These are phyloP conservation scores for Vitis labrusca DNA, from an alignment of 164 flowering plant species.

Conservation along the genomic window DNA sequence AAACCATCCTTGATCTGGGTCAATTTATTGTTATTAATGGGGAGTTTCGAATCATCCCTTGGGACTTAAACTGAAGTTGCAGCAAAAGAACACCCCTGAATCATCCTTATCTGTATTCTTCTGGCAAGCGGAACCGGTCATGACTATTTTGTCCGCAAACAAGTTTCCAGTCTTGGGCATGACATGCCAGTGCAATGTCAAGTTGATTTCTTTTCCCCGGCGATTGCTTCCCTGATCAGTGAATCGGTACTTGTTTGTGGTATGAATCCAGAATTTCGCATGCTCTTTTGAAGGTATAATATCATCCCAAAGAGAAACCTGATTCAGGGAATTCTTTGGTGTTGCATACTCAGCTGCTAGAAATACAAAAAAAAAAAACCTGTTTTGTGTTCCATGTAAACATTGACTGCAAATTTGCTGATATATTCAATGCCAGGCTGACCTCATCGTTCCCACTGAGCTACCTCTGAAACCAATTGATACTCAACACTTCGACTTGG, in stretches of 20 bases:
- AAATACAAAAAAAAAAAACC: too few species aligned
- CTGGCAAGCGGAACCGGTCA: constrained; percentile 79
- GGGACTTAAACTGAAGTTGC: constrained; percentile 18
- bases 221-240: constrained; percentile 89
- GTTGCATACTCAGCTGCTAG: too few species aligned
- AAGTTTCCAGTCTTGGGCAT: constrained; percentile 99
- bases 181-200: constrained; percentile 93
- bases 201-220: constrained; percentile 70
- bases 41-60: too few species aligned
- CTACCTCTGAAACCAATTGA: too few species aligned
- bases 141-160: constrained; percentile 79
- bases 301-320: constrained; percentile 82
- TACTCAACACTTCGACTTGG: too few species aligned
- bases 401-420: too few species aligned
- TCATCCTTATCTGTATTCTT: constrained; percentile 57
- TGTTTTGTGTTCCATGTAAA: too few species aligned
- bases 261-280: constrained; percentile 69
- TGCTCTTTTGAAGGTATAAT: constrained; percentile 84
- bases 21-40: too few species aligned
- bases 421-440: too few species aligned
- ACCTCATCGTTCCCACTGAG: too few species aligned
- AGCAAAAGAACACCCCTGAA: constrained; percentile 1
- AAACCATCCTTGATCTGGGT: too few species aligned
- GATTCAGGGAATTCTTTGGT: too few species aligned
- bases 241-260: constrained; percentile 79